Evolutionary conservation across 1,139 yeast genomes (phyloP), one percentile per base, ranked within the genome.

Genomic region (Geotrichum fermentans): DNA sequence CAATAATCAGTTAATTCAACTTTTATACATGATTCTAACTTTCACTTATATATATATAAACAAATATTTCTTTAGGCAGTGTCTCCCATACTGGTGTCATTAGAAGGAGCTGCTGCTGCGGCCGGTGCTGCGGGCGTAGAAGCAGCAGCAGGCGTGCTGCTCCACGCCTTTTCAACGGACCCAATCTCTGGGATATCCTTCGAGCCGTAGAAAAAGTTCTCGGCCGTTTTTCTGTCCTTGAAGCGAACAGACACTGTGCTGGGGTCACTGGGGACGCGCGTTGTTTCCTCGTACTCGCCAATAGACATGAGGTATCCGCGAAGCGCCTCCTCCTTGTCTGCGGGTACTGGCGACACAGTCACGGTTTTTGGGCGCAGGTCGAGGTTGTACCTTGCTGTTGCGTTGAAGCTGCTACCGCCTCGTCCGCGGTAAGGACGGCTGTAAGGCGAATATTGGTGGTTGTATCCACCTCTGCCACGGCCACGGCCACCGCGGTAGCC

Each of bases 351-450:
- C 4, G 52, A 51, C n/a, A 71, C 65, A 5, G 57, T 49, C 3
- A 72, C 66, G 24, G 61, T 57, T 48, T 63, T 66, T 2, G 75
- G 73, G n/a, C 75, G 65, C 34, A 69, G 56, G 55, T 71, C 75
- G 24, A 71, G 60, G 44, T 58, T 64, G 50, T 57, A 56, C 21
- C 65, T 52, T 11, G 47, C 17, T 52, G 44, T 8, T 50, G 49
- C 4, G 61, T 42, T 5, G 43, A 38, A 45, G 44, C n/a, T n/a
- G n/a, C n/a, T n/a, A 10, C 49, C 62, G 13, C 56, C 56, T 24
- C 18, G 57, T 14, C 60, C 57, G 22, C 60, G 52, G 16, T 22
- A 46, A 41, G 52, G 47, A 22, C 59, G 53, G 14, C 52, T 21
- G 22, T 56, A 58, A 18, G 60, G 59, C 20, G 53, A 51, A 39